Evolutionary conservation across 2,329 filamentous ascomycete genomes (phyloP).

Genomic region (Trichoderma polysporum): DNA sequence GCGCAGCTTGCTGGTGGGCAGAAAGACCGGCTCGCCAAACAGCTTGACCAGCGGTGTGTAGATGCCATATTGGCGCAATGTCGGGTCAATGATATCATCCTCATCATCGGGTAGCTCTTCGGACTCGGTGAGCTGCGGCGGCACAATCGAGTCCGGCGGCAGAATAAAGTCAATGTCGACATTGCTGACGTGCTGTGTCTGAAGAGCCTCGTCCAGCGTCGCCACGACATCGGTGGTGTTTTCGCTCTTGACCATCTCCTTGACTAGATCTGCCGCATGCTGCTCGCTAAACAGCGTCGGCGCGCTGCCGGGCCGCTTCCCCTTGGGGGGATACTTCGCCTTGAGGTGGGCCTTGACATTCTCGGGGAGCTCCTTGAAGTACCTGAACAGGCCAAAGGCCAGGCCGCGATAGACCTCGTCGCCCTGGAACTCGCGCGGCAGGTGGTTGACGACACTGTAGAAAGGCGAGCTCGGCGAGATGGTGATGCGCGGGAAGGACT

Average conservation of each 20-base stretch:
- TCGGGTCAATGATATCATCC: constrained; percentile 65
- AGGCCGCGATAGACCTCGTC: constrained; percentile 90
- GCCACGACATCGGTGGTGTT: constrained; percentile 70
- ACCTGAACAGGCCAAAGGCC: constrained; percentile 90
- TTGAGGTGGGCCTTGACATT: constrained; percentile 71
- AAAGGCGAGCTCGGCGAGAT: constrained; percentile 90
- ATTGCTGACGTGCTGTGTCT: constrained; percentile 79
- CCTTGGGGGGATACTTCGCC: constrained; percentile 53
- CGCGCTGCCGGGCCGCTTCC: constrained; percentile 61
- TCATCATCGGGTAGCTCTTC: constrained; percentile 62
- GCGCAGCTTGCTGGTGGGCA: constrained; percentile 81
- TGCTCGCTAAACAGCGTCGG: constrained; percentile 80
- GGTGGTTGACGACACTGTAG: constrained; percentile 83
- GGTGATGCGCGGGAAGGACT: constrained; percentile 86
- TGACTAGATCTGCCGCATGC: constrained; percentile 88
- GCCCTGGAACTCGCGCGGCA: constrained; percentile 91
- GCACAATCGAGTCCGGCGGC: constrained; percentile 73
- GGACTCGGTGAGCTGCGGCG: constrained; percentile 58
- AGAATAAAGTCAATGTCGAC: constrained; percentile 85
- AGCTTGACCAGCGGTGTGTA: constrained; percentile 76
- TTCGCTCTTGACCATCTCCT: constrained; percentile 79
- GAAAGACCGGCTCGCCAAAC: constrained; percentile 80
- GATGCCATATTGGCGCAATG: constrained; percentile 68
- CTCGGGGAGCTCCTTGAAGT: constrained; percentile 83
- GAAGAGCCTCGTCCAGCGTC: constrained; percentile 72